Conservation (phyloP, 345 rosid genomes). For the Eucalyptus paniculata region DNA sequence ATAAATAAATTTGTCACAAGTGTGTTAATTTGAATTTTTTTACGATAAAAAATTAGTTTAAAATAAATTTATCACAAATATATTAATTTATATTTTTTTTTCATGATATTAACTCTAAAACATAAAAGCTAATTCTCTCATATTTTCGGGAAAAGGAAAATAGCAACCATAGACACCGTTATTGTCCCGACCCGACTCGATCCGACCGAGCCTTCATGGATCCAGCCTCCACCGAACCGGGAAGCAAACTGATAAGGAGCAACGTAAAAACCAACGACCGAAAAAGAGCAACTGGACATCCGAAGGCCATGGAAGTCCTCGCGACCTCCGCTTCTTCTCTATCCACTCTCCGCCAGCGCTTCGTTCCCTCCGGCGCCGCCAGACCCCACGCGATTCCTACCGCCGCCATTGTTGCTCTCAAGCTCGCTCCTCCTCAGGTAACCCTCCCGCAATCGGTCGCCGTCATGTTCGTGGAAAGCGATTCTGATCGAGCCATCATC, state of each 20-base stretch:
- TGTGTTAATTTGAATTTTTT: accelerated
- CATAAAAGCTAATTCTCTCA: not conserved
- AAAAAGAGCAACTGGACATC: not conserved
- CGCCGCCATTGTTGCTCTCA: conserved; percentile 8
- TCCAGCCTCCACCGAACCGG: not conserved
- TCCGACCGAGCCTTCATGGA: not conserved
- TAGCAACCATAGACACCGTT: not conserved
- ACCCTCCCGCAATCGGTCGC: not conserved
- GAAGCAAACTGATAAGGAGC: not conserved
- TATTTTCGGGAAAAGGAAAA: not conserved
- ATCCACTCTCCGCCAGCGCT: not conserved
- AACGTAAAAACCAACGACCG: not conserved
- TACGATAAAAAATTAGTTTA: accelerated
- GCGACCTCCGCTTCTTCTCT: conserved; percentile 19
- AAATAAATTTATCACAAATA: accelerated
- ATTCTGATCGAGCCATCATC: not conserved
- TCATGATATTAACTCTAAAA: not conserved
- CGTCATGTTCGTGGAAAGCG: not conserved
- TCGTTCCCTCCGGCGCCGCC: not conserved
- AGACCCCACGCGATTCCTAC: not conserved
- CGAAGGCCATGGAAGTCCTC: conserved; percentile 33
- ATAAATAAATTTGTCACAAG: not conserved
- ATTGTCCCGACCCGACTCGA: not conserved
- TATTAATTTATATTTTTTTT: not conserved
- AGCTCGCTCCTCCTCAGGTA: conserved; percentile 21